Evolutionary conservation across 2,329 filamentous ascomycete genomes (phyloP).

Genomic region (Stagonosporopsis tanaceti): DNA sequence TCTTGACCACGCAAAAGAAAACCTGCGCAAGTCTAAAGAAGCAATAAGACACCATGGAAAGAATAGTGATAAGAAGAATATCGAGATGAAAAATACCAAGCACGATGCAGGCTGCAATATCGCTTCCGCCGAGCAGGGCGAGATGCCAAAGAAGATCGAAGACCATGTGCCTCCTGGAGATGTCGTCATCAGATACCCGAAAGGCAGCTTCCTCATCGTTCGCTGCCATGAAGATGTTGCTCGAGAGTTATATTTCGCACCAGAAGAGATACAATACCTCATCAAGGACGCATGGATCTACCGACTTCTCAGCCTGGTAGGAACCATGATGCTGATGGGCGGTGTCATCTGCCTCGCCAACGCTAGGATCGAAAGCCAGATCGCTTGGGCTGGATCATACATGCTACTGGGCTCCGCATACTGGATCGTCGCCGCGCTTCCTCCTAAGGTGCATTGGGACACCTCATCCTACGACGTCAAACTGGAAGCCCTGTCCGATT

Average conservation of each 20-base stretch:
- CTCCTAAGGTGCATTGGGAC: constrained; percentile 58
- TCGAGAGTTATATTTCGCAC: constrained; percentile 61
- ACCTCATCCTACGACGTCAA: constrained; percentile 54
- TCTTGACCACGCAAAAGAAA: background rate
- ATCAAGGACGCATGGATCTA: constrained; percentile 53
- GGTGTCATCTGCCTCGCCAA: constrained; percentile 62
- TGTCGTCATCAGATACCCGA: constrained; percentile 60
- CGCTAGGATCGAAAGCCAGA: constrained; percentile 56
- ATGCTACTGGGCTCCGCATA: constrained; percentile 60
- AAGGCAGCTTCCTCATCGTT: constrained; percentile 60
- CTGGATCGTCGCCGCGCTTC: constrained; percentile 61
- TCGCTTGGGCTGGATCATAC: constrained; percentile 59
- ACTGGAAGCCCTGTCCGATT: constrained; percentile 46
- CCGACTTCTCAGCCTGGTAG: constrained; percentile 57
- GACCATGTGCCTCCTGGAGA: constrained; percentile 51
- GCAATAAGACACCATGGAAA: background rate
- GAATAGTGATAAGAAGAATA: background rate
- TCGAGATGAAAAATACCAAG: constrained; percentile 3
- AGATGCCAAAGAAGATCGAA: background rate
- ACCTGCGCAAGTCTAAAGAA: background rate
- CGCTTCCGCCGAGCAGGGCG: background rate
- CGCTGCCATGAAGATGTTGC: constrained; percentile 60
- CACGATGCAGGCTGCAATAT: background rate
- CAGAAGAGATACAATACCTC: constrained; percentile 58
- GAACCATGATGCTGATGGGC: constrained; percentile 61